A percentile compares a stretch with the other conserved stretches of the same genome.
Conservation (phyloP, 148 eudicot species). For the Vaccinium corymbosum region DNA sequence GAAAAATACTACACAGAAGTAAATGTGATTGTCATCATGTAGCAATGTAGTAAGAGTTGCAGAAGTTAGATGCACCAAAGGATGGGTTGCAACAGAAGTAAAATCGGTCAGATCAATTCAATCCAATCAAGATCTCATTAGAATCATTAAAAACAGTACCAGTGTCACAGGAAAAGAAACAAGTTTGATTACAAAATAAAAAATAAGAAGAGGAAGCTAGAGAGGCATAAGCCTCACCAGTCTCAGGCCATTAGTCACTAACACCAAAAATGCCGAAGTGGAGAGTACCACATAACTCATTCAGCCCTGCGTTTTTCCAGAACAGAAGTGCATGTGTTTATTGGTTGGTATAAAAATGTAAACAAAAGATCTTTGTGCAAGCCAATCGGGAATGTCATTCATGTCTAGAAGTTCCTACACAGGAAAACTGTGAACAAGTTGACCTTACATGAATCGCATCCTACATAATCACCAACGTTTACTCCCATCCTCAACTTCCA, state of each 20-base stretch:
- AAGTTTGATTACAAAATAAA: not conserved
- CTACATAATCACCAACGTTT: not conserved
- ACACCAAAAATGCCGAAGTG: not conserved
- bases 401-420: not conserved
- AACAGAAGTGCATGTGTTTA: not conserved
- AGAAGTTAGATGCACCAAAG: not conserved
- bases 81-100: not conserved
- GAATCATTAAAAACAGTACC: not conserved
- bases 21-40: not conserved
- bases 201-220: not conserved
- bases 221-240: too few species aligned
- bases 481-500: not conserved
- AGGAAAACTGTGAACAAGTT: not conserved
- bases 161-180: not conserved
- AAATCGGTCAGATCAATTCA: not conserved
- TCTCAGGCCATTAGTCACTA: not conserved
- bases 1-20: not conserved
- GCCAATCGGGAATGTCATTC: not conserved
- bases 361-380: not conserved
- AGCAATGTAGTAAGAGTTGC: not conserved
- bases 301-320: not conserved
- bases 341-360: not conserved
- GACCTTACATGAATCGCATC: not conserved
- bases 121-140: not conserved
- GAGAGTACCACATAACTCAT: not conserved